Conservation (phyloP, 1,139 yeast genomes). For the Taphrina pruni region DNA sequence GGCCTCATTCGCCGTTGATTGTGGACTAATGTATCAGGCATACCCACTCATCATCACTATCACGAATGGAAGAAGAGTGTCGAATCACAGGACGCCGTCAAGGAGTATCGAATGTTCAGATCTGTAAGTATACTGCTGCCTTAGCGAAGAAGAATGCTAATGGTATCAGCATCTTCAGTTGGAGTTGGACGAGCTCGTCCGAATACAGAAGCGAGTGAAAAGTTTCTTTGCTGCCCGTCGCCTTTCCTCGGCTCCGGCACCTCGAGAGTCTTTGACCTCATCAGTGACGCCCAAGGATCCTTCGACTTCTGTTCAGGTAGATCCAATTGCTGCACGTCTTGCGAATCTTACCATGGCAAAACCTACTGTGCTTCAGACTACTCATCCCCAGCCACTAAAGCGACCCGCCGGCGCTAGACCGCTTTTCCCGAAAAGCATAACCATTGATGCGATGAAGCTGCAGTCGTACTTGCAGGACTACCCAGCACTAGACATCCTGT, state of each 20-base stretch:
- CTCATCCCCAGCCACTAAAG: background rate
- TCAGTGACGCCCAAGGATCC: background rate
- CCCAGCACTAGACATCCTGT: conserved; percentile 49
- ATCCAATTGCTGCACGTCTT: background rate
- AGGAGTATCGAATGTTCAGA: conserved; percentile 14
- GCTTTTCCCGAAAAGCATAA: conserved; percentile 49
- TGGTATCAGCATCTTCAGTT: conserved; percentile 11
- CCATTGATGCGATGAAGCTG: conserved; percentile 50
- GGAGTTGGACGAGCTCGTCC: conserved; percentile 10
- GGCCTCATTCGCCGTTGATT: background rate
- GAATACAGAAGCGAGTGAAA: conserved; percentile 7
- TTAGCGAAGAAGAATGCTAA: background rate
- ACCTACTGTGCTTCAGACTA: background rate
- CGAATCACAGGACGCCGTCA: background rate
- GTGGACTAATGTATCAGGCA: conserved; percentile 2
- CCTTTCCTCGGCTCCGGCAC: background rate
- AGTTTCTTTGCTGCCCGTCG: conserved; percentile 22
- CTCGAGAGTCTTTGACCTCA: background rate
- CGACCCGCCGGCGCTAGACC: conserved; percentile 13
- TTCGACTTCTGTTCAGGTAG: background rate
- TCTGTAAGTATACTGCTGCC: background rate
- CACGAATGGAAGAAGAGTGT: conserved; percentile 16
- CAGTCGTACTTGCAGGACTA: conserved; percentile 47
- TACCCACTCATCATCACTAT: conserved; percentile 24
- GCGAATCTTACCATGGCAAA: conserved; percentile 1